Conservation (phyloP, 2,329 filamentous ascomycete genomes). For the Epichloe scottii region DNA sequence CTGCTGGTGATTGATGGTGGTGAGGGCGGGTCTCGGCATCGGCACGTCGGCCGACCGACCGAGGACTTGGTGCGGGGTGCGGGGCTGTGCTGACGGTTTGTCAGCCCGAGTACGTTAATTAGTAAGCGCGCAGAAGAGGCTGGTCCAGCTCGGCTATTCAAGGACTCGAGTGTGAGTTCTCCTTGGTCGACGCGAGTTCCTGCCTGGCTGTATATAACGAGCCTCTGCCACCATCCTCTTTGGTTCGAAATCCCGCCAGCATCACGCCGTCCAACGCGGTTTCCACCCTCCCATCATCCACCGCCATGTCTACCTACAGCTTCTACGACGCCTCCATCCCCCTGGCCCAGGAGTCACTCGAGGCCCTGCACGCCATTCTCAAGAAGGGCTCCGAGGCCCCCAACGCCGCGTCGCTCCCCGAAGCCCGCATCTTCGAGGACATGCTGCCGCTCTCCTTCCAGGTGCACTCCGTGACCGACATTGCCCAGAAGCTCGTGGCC, state of each 20-base stretch:
- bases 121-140: too few species aligned
- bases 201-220: too few species aligned
- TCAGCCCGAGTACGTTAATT: too few species aligned
- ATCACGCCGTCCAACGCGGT: background rate
- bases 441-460: slow-evolving; percentile 33
- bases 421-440: slow-evolving; percentile 24
- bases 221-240: too few species aligned
- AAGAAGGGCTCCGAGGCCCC: slow-evolving; percentile 23
- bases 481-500: slow-evolving; percentile 19
- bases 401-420: slow-evolving; percentile 18
- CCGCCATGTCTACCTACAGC: slow-evolving; percentile 23
- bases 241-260: too few species aligned
- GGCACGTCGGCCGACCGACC: slow-evolving; percentile 35
- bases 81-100: too few species aligned
- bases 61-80: slow-evolving; percentile 25
- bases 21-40: slow-evolving; percentile 47
- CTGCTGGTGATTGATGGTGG: slow-evolving; percentile 56
- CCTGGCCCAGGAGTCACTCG: slow-evolving; percentile 18
- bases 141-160: too few species aligned
- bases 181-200: too few species aligned
- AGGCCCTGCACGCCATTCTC: slow-evolving; percentile 22
- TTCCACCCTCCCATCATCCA: background rate
- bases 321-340: slow-evolving; percentile 28
- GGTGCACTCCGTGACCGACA: slow-evolving; percentile 20
- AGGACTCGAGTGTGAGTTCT: too few species aligned